phyloP scores from a whole-genome alignment of 768 basidiomycete species.

The Pulveroboletus sp. region DNA sequence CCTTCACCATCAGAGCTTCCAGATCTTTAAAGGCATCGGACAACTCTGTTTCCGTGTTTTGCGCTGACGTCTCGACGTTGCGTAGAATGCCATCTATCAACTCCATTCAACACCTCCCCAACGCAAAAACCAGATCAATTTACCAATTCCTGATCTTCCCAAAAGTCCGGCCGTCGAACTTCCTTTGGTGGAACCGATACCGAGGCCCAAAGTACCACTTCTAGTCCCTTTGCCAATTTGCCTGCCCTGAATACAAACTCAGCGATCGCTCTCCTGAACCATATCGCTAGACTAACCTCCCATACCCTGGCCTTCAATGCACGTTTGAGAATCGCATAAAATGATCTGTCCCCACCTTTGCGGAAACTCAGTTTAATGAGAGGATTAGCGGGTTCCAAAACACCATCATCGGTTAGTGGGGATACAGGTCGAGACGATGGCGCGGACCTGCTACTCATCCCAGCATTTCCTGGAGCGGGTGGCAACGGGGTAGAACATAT shows the following conservation, averaged over 20 bases:
- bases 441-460: conserved; percentile 47
- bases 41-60: conserved; percentile 61
- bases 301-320: conserved; percentile 69
- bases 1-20: conserved; percentile 86
- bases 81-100: conserved; percentile 74
- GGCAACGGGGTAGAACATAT: conserved; percentile 77
- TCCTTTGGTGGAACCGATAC: conserved; percentile 14
- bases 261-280: neutral
- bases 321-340: conserved; percentile 73
- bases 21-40: conserved; percentile 79
- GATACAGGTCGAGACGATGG: conserved; percentile 64
- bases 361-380: conserved; percentile 86
- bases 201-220: conserved; percentile 21
- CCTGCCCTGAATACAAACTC: conserved; percentile 22
- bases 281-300: conserved; percentile 45
- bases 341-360: conserved; percentile 80
- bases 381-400: conserved; percentile 31
- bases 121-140: neutral
- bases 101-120: conserved; percentile 4
- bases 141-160: conserved; percentile 30
- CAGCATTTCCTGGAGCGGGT: conserved; percentile 12
- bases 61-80: conserved; percentile 63
- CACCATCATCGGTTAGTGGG: conserved; percentile 30
- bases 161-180: conserved; percentile 11
- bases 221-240: conserved; percentile 22